Evolutionary conservation across 768 basidiomycete genomes (phyloP).

Genomic region (Gymnopilus junonius): DNA sequence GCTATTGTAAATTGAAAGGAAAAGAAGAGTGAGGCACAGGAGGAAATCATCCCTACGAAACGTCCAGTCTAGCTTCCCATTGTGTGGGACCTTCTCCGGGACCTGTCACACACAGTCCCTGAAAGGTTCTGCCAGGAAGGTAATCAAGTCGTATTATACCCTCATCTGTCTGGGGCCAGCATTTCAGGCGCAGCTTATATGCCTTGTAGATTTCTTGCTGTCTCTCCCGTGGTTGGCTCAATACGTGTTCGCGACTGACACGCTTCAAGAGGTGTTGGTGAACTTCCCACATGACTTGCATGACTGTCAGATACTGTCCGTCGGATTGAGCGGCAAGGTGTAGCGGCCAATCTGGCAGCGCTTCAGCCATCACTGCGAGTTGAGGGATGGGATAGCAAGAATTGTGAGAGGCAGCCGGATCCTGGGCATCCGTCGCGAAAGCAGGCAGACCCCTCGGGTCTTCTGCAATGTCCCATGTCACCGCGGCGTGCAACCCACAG

Average conservation of each 20-base stretch:
- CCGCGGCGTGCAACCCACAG: neutral
- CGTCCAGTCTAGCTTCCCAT: neutral
- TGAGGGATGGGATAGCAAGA: neutral
- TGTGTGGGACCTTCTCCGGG: neutral
- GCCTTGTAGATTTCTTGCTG: neutral
- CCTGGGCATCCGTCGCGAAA: neutral
- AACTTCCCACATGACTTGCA: neutral
- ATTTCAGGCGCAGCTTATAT: neutral
- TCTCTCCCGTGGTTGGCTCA: neutral
- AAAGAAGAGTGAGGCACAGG: too few relatives aligned
- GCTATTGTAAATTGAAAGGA: too few relatives aligned
- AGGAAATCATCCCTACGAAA: neutral
- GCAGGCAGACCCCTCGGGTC: neutral
- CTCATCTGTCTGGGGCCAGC: neutral
- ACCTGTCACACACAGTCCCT: neutral
- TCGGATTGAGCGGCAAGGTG: neutral
- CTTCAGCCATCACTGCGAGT: neutral
- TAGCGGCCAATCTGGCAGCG: constrained; percentile 5
- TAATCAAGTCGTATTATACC: neutral
- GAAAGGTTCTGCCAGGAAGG: neutral
- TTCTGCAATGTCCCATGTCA: constrained; percentile 4
- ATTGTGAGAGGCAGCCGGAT: neutral
- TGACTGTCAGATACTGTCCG: neutral
- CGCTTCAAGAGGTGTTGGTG: constrained; percentile 1
- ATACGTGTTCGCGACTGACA: neutral